Evolutionary conservation across 805 yeast species (phyloP).

Genomic region (Saturnispora galanensis): DNA sequence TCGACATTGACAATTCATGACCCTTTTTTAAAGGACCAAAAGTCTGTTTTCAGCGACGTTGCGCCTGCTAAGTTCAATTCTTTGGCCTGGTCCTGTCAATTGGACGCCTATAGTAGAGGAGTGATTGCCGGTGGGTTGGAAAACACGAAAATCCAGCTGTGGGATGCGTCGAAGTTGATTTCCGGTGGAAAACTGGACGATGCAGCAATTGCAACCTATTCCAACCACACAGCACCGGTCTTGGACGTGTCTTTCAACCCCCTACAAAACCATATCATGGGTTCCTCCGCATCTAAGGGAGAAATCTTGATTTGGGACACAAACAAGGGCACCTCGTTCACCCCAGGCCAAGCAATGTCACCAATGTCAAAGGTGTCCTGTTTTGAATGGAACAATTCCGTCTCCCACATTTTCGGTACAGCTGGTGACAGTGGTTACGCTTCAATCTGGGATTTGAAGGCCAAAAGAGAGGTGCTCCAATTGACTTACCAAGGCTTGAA

Average conservation of each 20-base stretch:
- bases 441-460: slow-evolving; percentile 88
- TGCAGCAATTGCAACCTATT: slow-evolving; percentile 42
- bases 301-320: slow-evolving; percentile 90
- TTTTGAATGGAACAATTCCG: slow-evolving; percentile 81
- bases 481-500: slow-evolving; percentile 66
- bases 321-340: slow-evolving; percentile 41
- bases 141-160: slow-evolving; percentile 67
- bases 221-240: slow-evolving; percentile 60
- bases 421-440: slow-evolving; percentile 82
- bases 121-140: slow-evolving; percentile 85
- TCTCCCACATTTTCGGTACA: slow-evolving; percentile 79
- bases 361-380: slow-evolving; percentile 74
- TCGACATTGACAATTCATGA: slow-evolving; percentile 78
- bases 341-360: slow-evolving; percentile 72
- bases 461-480: slow-evolving; percentile 81
- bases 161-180: slow-evolving; percentile 51
- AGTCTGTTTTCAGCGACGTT: slow-evolving; percentile 35
- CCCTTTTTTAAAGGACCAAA: slow-evolving; percentile 32
- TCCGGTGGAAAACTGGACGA: slow-evolving; percentile 29
- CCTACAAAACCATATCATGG: slow-evolving; percentile 58
- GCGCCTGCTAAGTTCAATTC: slow-evolving; percentile 63
- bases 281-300: slow-evolving; percentile 82
- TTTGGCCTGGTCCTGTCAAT: slow-evolving; percentile 69
- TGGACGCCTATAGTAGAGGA: slow-evolving; percentile 39
- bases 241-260: slow-evolving; percentile 71